Base-by-base conservation (phyloP, 192 early-diverging fungal genomes). In the Backusella morwellensis region DNA sequence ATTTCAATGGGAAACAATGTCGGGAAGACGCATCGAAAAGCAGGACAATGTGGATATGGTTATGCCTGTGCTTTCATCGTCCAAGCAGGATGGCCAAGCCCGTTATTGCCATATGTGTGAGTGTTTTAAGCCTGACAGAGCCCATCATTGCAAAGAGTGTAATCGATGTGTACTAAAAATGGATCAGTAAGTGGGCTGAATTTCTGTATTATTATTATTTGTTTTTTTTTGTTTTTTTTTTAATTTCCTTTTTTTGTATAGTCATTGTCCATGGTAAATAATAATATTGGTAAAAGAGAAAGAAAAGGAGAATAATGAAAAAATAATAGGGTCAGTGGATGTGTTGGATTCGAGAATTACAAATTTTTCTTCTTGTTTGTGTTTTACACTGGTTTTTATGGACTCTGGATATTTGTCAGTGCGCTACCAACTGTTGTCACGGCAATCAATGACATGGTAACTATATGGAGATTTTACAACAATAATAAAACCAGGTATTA, bases 121-220 rank as follows among this genome's bases (percentile, higher is more conserved):
- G 3, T 66, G 78, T 42, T 63, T 88, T 74, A 89, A 89, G 54
- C 85, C 88, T 8, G 86, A 85, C 66, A 54, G 88, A 79, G 76
- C 83, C 19, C 88, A 89, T 73, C 88, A 89, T 34, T 89, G 88
- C 50, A 83, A 83, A 32, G 86, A 86, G n/a, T 89, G 88, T 75
- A 82, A 86, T 40, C 50, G 75, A 74, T 89, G 88, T 70, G 85
- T 88, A 3, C 59, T 89, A n/a, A 87, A 84, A 75, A 89, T 89
- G 88, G 88, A 89, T 68, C 88, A 89, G 88, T 89, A 86, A 50
- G 88, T 84, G 47, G 47, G 47, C 47, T 50, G 47, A 50, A 50
- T 44, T 44, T 44, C 15, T 44, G 3, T 44, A 40, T 9, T 19
- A 35, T 35, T 36, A 26, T 72, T 38, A 26, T 29, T n/a, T 29